Conservation (phyloP, 768 basidiomycete species). For the Psilocybe subaeruginosa region DNA sequence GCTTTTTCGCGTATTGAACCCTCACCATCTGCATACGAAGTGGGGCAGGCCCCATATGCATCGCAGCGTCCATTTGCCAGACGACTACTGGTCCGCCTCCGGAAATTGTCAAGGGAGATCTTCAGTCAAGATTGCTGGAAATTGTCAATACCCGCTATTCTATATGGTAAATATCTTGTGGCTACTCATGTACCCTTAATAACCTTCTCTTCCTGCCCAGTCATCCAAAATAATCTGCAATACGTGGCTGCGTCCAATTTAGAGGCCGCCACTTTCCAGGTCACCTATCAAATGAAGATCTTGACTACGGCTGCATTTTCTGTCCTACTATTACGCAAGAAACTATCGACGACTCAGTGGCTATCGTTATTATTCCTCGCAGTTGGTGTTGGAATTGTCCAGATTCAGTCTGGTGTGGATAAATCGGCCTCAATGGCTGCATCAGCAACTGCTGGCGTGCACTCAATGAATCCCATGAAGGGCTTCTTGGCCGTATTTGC, state of each 20-base stretch:
- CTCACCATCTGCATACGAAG: slow-evolving; percentile 26
- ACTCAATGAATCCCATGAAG: slow-evolving; percentile 78
- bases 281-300: slow-evolving; percentile 97
- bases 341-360: slow-evolving; percentile 80
- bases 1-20: slow-evolving; percentile 71
- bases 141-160: slow-evolving; percentile 92
- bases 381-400: slow-evolving; percentile 87
- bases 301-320: slow-evolving; percentile 92
- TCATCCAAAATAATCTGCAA: slow-evolving; percentile 94
- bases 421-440: slow-evolving; percentile 18
- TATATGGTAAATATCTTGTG: slow-evolving; percentile 61
- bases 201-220: slow-evolving; percentile 34
- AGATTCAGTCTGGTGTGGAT: slow-evolving; percentile 64
- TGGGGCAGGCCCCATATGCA: slow-evolving; percentile 33
- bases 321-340: slow-evolving; percentile 78
- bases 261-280: slow-evolving; percentile 95
- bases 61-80: slow-evolving; percentile 33
- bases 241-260: slow-evolving; percentile 94
- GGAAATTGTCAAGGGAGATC: slow-evolving; percentile 65
- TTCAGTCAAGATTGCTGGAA: slow-evolving; percentile 97
- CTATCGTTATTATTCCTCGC: slow-evolving; percentile 82
- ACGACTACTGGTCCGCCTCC: slow-evolving; percentile 47
- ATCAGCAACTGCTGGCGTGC: slow-evolving; percentile 28
- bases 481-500: slow-evolving; percentile 90
- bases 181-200: not conserved